A percentile compares a stretch with the other conserved stretches of the same genome.
These are phyloP conservation scores for Physaria fendleri DNA, from an alignment of 345 rosid species.

Conservation along the genomic window DNA sequence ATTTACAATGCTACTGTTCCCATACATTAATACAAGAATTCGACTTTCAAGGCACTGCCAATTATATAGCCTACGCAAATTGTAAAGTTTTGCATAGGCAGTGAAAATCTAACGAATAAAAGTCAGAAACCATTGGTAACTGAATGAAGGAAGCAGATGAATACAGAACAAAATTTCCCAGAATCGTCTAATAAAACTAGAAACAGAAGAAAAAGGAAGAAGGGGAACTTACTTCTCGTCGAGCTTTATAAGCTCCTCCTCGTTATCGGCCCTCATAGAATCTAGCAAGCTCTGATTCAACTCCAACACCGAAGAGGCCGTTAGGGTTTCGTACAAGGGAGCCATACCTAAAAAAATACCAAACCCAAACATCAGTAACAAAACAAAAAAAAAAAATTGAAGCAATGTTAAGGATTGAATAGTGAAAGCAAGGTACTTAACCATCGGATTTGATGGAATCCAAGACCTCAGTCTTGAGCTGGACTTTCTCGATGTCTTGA, in stretches of 20 bases:
- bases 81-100: background rate
- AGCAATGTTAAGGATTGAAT: background rate
- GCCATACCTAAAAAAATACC: conserved; percentile 58
- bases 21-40: background rate
- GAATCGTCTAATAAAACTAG: no score
- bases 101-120: background rate
- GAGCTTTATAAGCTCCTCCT: conserved; percentile 75
- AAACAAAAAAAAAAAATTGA: background rate
- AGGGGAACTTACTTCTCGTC: conserved; percentile 91
- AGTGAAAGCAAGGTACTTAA: conserved; percentile 21
- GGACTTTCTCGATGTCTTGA: conserved; percentile 87
- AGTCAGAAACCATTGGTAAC: background rate
- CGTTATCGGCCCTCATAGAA: conserved; percentile 57
- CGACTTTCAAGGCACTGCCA: background rate
- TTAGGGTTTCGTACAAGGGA: conserved; percentile 77
- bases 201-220: background rate
- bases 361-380: conserved; percentile 3
- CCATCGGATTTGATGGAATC: conserved; percentile 64
- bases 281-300: conserved; percentile 63
- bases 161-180: no score
- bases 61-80: background rate
- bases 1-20: background rate
- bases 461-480: conserved; percentile 77
- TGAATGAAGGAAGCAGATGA: background rate
- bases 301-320: conserved; percentile 54